Evolutionary conservation across 306 rosid species (phyloP), one percentile per base, ranked within the genome.

Genomic region (Malus fusca): DNA sequence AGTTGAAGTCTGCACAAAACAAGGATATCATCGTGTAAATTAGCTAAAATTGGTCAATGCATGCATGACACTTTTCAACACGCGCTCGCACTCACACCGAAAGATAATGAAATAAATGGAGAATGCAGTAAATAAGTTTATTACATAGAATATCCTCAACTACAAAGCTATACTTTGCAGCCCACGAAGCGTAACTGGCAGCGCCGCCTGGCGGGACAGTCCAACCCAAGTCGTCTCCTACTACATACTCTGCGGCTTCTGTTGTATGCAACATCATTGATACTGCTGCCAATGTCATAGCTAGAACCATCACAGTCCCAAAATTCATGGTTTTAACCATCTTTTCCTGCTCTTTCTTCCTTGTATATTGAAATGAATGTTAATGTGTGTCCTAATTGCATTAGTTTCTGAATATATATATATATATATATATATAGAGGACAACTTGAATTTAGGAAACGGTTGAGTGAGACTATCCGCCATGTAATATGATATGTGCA

Each of bases 131-230:
- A 35, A 35, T 35, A 31, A 22, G 12, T 5, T 5, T 18, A 26
- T 52, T 21, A 85, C 90, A 84, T 66, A 88, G 80, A 46, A 60
- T 80, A 80, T 86, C 90, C n/a, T 63, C 3, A 13, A 74, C 69
- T 3, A 60, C 69, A 28, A 74, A 74, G 46, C 60, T 74, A 46
- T 61, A 44, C 61, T 61, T 30, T 21, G 78, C 28, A 8, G 78
- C 78, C 70, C 78, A 74, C 10, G 61, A 44, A 21, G 70, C 61
- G 30, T 62, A 74, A 44, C 12, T 17, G 44, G 30, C 69, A 12
- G 70, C 59, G 15, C 61, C 70, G n/a, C 46, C 70, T 4, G 62
- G 70, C 30, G 78, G 93, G 60, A 37, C 12, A 2, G 55, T 68
- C 93, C 90, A 88, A 63, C 83, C 93, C 26, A 44, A 52, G 61